phyloP scores from a whole-genome alignment of 2,329 filamentous ascomycete genomes.

The Tolypocladium album region DNA sequence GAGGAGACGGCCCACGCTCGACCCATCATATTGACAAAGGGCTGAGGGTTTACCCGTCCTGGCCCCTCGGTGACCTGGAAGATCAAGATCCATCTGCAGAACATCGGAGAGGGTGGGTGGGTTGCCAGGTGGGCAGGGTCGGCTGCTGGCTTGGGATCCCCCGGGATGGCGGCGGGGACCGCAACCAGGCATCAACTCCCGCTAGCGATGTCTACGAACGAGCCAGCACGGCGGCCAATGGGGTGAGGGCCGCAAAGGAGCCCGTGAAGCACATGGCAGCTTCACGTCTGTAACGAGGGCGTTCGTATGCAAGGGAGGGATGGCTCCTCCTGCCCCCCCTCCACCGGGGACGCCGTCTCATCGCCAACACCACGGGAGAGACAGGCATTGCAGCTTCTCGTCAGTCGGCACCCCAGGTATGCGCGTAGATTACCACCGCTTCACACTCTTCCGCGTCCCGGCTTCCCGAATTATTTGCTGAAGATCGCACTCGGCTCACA shows the following conservation, averaged over 20 bases:
- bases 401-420: constrained; percentile 20
- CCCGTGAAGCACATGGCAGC: constrained; percentile 24
- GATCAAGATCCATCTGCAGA: constrained; percentile 22
- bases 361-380: constrained; percentile 10
- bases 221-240: constrained; percentile 15
- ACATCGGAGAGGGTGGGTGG: constrained; percentile 8
- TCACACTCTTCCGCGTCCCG: constrained; percentile 11
- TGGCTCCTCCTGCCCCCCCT: constrained; percentile 2
- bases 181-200: constrained; percentile 1
- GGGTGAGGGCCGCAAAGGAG: constrained; percentile 10
- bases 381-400: constrained; percentile 6
- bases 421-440: constrained; percentile 25
- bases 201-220: not conserved
- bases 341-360: constrained; percentile 8
- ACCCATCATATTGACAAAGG: constrained; percentile 22
- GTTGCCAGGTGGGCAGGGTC: not conserved
- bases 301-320: constrained; percentile 24
- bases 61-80: constrained; percentile 15
- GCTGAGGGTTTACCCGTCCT: constrained; percentile 14
- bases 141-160: constrained; percentile 1
- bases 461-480: constrained; percentile 17
- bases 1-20: constrained; percentile 16
- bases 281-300: constrained; percentile 22
- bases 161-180: constrained; percentile 8
- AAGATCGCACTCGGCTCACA: constrained; percentile 7